phyloP scores from a whole-genome alignment of 768 basidiomycete species.

The Mycena leptocephala region DNA sequence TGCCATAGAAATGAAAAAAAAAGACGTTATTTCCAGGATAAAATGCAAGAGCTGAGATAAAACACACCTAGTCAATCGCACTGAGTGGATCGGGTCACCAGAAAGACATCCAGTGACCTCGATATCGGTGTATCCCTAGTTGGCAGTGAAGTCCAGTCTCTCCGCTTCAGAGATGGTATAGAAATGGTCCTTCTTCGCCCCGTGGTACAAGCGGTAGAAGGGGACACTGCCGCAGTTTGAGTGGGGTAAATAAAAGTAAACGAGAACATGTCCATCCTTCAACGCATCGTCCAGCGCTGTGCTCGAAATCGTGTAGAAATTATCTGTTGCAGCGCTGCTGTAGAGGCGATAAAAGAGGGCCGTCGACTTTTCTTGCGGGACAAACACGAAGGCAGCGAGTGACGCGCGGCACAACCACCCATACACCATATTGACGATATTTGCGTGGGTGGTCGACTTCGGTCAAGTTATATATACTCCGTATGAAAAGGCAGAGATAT shows the following conservation, averaged over 20 bases:
- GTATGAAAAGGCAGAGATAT: neutral
- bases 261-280: conserved; percentile 20
- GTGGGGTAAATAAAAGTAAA: conserved; percentile 31
- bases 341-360: too few relatives aligned
- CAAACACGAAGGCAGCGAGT: conserved; percentile 12
- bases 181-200: conserved; percentile 14
- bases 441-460: neutral
- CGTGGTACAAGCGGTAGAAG: conserved; percentile 11
- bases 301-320: conserved; percentile 39
- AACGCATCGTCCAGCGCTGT: conserved; percentile 32
- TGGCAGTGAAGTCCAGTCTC: too few relatives aligned
- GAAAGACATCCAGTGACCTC: conserved; percentile 24
- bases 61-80: neutral
- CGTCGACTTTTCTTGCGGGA: conserved; percentile 17
- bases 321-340: conserved; percentile 26
- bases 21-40: too few relatives aligned
- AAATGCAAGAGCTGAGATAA: too few relatives aligned
- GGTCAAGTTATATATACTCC: neutral
- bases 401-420: neutral
- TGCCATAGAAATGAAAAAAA: too few relatives aligned
- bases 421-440: neutral
- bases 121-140: conserved; percentile 16
- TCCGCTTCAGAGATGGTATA: conserved; percentile 28
- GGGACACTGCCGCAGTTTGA: conserved; percentile 29
- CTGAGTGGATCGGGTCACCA: neutral